Evolutionary conservation across 768 basidiomycete species (phyloP).

Genomic region (Chlorophyllum brunneum): DNA sequence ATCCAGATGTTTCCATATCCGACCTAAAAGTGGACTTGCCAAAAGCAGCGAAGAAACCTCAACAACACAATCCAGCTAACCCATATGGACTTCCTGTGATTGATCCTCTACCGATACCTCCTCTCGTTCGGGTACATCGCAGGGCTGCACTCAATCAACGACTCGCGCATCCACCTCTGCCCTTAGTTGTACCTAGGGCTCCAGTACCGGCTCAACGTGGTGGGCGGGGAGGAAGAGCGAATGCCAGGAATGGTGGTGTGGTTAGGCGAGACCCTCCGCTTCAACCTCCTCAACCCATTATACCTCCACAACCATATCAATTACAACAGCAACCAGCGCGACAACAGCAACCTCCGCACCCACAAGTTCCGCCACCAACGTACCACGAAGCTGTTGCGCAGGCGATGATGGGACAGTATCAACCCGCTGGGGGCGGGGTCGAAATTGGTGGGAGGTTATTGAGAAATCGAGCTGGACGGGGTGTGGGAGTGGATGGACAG

Average conservation of each 20-base stretch:
- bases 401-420: constrained; percentile 4
- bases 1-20: constrained; percentile 56
- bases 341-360: neutral
- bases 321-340: neutral
- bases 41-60: constrained; percentile 17
- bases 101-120: too few species aligned
- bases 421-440: neutral
- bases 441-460: constrained; percentile 3
- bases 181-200: too few species aligned
- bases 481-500: neutral
- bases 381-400: neutral
- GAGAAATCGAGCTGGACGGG: neutral
- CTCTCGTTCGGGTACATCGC: neutral
- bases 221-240: too few species aligned
- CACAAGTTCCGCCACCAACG: neutral
- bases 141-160: too few species aligned
- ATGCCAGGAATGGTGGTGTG: neutral
- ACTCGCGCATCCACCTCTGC: too few species aligned
- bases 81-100: neutral
- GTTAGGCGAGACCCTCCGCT: neutral
- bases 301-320: neutral
- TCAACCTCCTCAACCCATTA: neutral
- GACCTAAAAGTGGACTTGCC: constrained; percentile 67
- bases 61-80: neutral
- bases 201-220: too few species aligned